phyloP scores from a whole-genome alignment of 2,329 filamentous ascomycete genomes.

The Westerdykella sp. region DNA sequence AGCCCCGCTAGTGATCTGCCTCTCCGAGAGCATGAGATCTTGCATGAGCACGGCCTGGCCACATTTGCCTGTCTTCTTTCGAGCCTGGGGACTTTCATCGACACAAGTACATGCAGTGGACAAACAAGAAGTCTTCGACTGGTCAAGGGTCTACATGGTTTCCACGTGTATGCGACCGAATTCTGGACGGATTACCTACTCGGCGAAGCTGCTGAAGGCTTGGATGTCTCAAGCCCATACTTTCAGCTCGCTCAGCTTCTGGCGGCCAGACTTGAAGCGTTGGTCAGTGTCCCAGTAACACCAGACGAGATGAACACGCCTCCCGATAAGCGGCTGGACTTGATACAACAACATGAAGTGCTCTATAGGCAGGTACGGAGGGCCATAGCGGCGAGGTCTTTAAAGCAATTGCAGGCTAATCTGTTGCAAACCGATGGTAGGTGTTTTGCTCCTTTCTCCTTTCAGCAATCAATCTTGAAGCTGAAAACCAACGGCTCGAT shows the following conservation, averaged over 20 bases:
- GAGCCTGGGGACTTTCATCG: conserved; percentile 4
- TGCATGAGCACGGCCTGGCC: conserved; percentile 6
- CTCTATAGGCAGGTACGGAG: background rate
- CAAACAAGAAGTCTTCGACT: conserved; percentile 4
- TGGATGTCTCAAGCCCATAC: conserved; percentile 1
- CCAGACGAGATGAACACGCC: no score
- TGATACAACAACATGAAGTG: background rate
- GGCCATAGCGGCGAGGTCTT: conserved; percentile 2
- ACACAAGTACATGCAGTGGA: background rate
- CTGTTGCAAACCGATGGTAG: no score
- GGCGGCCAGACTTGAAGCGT: background rate
- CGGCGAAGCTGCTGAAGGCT: background rate
- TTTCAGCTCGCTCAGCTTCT: conserved; percentile 1
- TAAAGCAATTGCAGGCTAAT: conserved; percentile 2
- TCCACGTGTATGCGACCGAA: conserved; percentile 12
- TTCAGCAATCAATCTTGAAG: no score
- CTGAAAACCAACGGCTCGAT: no score
- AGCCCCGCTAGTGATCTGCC: background rate
- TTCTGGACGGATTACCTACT: conserved; percentile 13
- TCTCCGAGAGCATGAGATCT: conserved; percentile 1
- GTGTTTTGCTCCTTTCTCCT: no score
- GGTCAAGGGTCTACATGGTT: conserved; percentile 11
- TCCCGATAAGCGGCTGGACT: conserved; percentile 2
- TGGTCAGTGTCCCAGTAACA: no score
- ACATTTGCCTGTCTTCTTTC: conserved; percentile 6